These are phyloP conservation scores for Dactylellina leptospora DNA, from an alignment of 2,329 filamentous ascomycete genomes.

Conservation along the genomic window DNA sequence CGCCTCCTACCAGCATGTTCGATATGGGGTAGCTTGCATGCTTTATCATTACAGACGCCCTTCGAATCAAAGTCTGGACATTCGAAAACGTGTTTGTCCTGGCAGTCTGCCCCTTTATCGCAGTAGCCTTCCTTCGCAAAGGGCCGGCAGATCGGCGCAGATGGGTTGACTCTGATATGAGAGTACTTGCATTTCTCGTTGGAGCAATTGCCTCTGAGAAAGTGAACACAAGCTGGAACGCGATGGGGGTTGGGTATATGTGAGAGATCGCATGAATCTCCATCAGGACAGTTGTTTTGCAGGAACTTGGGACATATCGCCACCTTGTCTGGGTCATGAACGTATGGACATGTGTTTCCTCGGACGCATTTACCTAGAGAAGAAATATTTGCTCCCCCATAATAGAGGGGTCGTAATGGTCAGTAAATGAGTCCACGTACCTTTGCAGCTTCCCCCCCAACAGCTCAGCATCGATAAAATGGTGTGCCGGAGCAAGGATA, in stretches of 20 bases:
- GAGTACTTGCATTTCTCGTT: slow-evolving; percentile 86
- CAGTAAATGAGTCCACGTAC: slow-evolving; percentile 63
- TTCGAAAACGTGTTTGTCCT: slow-evolving; percentile 86
- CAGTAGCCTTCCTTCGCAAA: slow-evolving; percentile 92
- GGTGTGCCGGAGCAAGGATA: slow-evolving; percentile 50
- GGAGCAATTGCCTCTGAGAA: slow-evolving; percentile 86
- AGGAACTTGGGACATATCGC: slow-evolving; percentile 90
- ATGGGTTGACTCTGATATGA: slow-evolving; percentile 79
- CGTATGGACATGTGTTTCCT: slow-evolving; percentile 79
- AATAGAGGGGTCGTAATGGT: slow-evolving; percentile 48
- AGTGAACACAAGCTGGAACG: slow-evolving; percentile 88
- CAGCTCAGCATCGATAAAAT: slow-evolving; percentile 51
- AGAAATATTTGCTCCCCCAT: slow-evolving; percentile 36
- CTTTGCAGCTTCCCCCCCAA: slow-evolving; percentile 60
- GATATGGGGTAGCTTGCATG: slow-evolving; percentile 86
- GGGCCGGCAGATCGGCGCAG: slow-evolving; percentile 79
- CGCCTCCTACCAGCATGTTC: slow-evolving; percentile 83
- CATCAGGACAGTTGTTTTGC: slow-evolving; percentile 77
- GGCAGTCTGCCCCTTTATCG: slow-evolving; percentile 78
- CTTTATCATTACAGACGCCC: slow-evolving; percentile 79
- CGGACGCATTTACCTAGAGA: slow-evolving; percentile 82
- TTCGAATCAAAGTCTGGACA: slow-evolving; percentile 95
- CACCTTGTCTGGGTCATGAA: slow-evolving; percentile 85
- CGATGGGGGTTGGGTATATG: slow-evolving; percentile 85
- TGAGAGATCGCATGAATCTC: slow-evolving; percentile 85